Percentiles rank a stretch among this genome's conserved stretches.
These are phyloP conservation scores for Erythrophleum fordii DNA, from an alignment of 306 rosid species.

Conservation along the genomic window DNA sequence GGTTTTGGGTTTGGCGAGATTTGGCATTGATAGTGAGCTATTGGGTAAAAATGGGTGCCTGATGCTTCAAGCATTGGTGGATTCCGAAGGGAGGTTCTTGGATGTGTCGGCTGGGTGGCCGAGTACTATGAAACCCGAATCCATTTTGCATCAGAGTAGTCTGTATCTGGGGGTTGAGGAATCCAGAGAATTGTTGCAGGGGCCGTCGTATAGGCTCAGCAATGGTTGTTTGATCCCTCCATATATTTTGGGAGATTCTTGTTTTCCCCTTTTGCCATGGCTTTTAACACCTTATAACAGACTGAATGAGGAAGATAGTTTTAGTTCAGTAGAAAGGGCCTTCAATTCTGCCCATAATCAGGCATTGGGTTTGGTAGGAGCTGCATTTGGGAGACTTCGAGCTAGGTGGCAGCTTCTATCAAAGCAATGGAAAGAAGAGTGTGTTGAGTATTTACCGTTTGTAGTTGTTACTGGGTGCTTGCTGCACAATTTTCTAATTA, in stretches of 20 bases:
- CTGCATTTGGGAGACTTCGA: slow-evolving; percentile 61
- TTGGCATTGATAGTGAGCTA: slow-evolving; percentile 46
- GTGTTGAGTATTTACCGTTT: slow-evolving; percentile 69
- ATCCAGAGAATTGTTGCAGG: slow-evolving; percentile 66
- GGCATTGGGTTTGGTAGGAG: slow-evolving; percentile 58
- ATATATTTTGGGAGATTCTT: slow-evolving; percentile 74
- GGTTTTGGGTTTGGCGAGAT: slow-evolving; percentile 60
- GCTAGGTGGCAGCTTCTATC: slow-evolving; percentile 69
- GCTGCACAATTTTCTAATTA: slow-evolving; percentile 83
- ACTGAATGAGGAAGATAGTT: slow-evolving; percentile 56
- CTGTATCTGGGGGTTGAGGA: slow-evolving; percentile 64
- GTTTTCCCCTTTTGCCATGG: slow-evolving; percentile 84
- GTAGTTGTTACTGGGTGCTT: slow-evolving; percentile 71
- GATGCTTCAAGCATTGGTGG: slow-evolving; percentile 79
- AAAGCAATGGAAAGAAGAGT: slow-evolving; percentile 72
- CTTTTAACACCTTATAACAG: slow-evolving; percentile 77
- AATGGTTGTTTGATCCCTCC: slow-evolving; percentile 64
- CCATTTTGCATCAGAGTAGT: slow-evolving; percentile 69
- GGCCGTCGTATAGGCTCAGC: slow-evolving; percentile 52
- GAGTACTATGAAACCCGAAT: slow-evolving; percentile 56
- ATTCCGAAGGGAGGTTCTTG: slow-evolving; percentile 71
- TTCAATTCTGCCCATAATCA: slow-evolving; percentile 59
- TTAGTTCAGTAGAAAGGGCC: slow-evolving; percentile 54
- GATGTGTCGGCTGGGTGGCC: slow-evolving; percentile 97
- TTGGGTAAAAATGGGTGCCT: slow-evolving; percentile 52